Base-by-base conservation (phyloP, 495 filamentous ascomycete species). In the Jackrogersella minutella region DNA sequence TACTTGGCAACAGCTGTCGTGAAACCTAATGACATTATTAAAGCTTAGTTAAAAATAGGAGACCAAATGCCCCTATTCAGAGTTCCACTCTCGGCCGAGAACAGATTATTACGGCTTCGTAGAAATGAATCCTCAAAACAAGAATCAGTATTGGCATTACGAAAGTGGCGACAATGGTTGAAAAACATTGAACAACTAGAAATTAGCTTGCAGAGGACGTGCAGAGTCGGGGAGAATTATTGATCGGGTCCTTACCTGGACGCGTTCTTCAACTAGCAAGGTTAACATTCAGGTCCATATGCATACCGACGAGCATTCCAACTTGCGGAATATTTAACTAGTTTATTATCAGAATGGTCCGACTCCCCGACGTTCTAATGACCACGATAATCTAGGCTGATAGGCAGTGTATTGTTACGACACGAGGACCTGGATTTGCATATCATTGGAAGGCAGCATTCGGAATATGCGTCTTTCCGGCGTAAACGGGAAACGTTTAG, bases 171-270 rank as follows among this genome's bases (percentile, higher is more conserved):
- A 4, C 37, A 33, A 16, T 53, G 19, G 14, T 47, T 22, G 28
- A 41, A 55, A 26, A 17, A 26, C 30, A 16, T 19, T 8, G 14
- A 26, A 9, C 13, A 14, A 13, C 7, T 21, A 40, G 17, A 30
- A 43, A 28, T 51, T 14, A 13, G 17, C 44, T 37, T 33, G 28
- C 31, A 62, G 51, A 31, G 10, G 54, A 41, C 17, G 10, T 58
- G 53, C 39, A 58, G 22, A 34, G 21, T 9, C 13, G 21, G 34
- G 51, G 31, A 10, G 24, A 24, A 52, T 43, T 30, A 30, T 39
- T 36, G n/a, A 55, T 55, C 65, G 40, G 53, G 47, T 30, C 66
- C 59, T 69, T 60, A 11, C 50, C 26, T 63, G 9, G 13, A 64
- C 16, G 44, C 31, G 30, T 53, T 62, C 52, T 46, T 46, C 39